Evolutionary conservation across 2,329 filamentous ascomycete genomes (phyloP).

Genomic region (Botryotinia narcissicola): DNA sequence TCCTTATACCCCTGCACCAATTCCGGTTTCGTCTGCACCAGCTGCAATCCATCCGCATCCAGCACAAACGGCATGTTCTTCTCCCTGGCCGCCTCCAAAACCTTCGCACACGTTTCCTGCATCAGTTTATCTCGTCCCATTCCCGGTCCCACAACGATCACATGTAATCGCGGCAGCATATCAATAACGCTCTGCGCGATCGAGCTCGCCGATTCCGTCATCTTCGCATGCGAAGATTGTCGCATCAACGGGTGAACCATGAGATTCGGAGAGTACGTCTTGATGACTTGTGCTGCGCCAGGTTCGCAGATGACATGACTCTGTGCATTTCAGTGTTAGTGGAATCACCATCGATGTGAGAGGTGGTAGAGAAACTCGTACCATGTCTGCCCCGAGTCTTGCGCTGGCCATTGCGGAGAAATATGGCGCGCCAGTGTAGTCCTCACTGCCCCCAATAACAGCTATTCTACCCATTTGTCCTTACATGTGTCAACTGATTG

Average conservation of each 20-base stretch:
- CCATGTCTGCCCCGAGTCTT: conserved; percentile 85
- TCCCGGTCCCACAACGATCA: conserved; percentile 88
- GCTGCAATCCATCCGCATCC: conserved; percentile 82
- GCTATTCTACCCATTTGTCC: conserved; percentile 89
- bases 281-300: conserved; percentile 82
- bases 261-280: conserved; percentile 94
- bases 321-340: conserved; percentile 43
- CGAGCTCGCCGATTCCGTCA: conserved; percentile 53
- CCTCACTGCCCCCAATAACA: conserved; percentile 91
- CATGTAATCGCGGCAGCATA: conserved; percentile 84
- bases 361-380: conserved; percentile 42
- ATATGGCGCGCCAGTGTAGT: conserved; percentile 96
- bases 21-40: conserved; percentile 73
- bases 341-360: neutral
- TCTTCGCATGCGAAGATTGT: conserved; percentile 58
- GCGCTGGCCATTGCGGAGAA: conserved; percentile 98
- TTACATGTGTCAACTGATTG: conserved; percentile 41
- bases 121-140: conserved; percentile 87
- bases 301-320: conserved; percentile 96
- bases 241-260: conserved; percentile 98
- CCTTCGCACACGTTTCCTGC: conserved; percentile 77
- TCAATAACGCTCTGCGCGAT: conserved; percentile 69
- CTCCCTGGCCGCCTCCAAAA: conserved; percentile 75
- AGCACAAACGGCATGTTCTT: conserved; percentile 76
- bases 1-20: conserved; percentile 77